Conservation (phyloP, 1,284 basidiomycete species). For the Ganoderma boninense region DNA sequence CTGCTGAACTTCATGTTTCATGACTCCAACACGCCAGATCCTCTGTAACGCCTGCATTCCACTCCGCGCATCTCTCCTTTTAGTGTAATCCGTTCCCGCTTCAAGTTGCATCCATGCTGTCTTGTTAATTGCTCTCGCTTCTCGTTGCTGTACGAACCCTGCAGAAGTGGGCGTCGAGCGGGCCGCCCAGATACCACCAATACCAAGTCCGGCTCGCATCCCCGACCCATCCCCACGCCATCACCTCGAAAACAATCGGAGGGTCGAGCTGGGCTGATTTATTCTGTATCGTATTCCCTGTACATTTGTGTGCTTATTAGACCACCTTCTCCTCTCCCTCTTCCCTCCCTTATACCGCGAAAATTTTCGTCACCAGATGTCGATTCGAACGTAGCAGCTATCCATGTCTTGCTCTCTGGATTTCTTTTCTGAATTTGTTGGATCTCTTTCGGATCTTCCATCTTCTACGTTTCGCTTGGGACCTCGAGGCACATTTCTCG, state of each 20-base stretch:
- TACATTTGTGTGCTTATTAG: conserved; percentile 6
- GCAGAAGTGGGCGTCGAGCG: conserved; percentile 9
- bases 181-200: not conserved
- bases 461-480: not conserved
- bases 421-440: not conserved
- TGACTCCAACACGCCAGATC: not conserved
- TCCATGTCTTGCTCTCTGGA: not conserved
- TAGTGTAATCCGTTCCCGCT: not conserved
- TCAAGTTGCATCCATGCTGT: conserved; percentile 12
- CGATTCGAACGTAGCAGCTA: not conserved
- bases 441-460: not conserved
- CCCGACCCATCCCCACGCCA: conserved; percentile 6
- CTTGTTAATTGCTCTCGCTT: conserved; percentile 10
- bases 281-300: conserved; percentile 28
- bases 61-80: not conserved
- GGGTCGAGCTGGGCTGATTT: conserved; percentile 19
- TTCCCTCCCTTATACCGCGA: not conserved
- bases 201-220: not conserved
- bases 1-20: not conserved
- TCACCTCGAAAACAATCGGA: not conserved
- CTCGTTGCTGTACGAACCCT: conserved; percentile 5
- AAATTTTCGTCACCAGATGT: not conserved
- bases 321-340: not conserved
- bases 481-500: not conserved
- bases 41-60: not conserved